A percentile compares a stretch with the other conserved stretches of the same genome.
phyloP scores from a whole-genome alignment of 345 rosid species.

The Sonneratia alba region DNA sequence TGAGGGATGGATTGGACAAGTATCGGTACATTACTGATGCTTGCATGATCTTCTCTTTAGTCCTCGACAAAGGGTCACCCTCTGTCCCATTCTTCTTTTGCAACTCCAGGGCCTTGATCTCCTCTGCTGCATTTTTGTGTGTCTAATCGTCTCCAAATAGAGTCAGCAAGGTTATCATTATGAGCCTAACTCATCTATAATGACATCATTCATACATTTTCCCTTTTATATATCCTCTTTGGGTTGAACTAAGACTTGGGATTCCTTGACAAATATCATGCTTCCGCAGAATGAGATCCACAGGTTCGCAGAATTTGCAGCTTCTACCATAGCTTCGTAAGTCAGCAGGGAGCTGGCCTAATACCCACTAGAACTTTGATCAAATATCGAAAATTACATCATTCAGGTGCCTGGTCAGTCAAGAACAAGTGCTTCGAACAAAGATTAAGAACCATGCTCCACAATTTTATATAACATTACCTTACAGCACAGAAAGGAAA shows the following conservation, averaged over 20 bases:
- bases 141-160: constrained; percentile 18
- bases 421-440: constrained; percentile 13
- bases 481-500: background rate
- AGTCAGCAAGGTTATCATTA: constrained; percentile 16
- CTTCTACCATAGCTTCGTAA: constrained; percentile 19
- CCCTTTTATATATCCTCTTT: constrained; percentile 21
- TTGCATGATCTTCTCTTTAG: constrained; percentile 24
- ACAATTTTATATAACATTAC: background rate
- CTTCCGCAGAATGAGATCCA: constrained; percentile 27
- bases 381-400: constrained; percentile 20
- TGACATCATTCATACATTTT: constrained; percentile 16
- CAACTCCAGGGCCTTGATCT: constrained; percentile 11
- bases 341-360: constrained; percentile 20
- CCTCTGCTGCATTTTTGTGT: constrained; percentile 20
- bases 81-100: constrained; percentile 4
- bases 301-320: constrained; percentile 18
- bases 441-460: constrained; percentile 3
- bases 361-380: constrained; percentile 20
- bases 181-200: constrained; percentile 24
- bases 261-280: constrained; percentile 20
- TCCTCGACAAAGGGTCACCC: constrained; percentile 15
- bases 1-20: background rate
- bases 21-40: constrained; percentile 20
- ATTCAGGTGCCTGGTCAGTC: constrained; percentile 18
- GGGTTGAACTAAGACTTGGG: constrained; percentile 20